Evolutionary conservation across 2,329 filamentous ascomycete genomes (phyloP), one percentile per base, ranked within the genome.

Genomic region (Aspergillus terreus): DNA sequence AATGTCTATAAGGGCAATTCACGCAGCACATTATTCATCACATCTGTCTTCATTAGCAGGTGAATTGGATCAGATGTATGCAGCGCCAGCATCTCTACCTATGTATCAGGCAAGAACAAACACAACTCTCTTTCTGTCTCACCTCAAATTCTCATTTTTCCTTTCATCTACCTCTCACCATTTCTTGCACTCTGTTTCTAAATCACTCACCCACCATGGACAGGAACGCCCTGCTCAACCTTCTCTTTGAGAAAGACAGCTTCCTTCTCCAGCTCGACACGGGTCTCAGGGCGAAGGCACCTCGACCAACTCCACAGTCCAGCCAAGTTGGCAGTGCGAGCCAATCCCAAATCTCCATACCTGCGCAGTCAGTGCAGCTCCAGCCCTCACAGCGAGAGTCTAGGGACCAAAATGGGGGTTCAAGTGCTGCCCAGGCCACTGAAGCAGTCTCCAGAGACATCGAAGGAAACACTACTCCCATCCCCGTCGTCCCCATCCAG

Each of bases 171-270:
- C 35, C 23, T 19, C 10, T 12, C 45, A 21, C 27, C 11, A 19
- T 25, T 38, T 1, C 27, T 30, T 11, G 2, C 7, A 30, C 25
- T 1, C 27, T 30, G 10, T 30, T 9, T 30, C 27, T 4, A 10
- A 11, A 10, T 30, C 14, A 17, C 30, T 5, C 15, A 9, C 14
- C 7, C 11, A 51, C 7, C n/a, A 69, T 68, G 67, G 57, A 59
- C n/a, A 51, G 47, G 32, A 14, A 14, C 23, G 57, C 59, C 17
- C 62, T 67, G 17, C 57, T 71, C 12, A 57, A 56, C 23, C 46
- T 70, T 25, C 61, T 71, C 36, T 69, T 71, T 45, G 45, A 52
- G 6, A 46, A 58, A 4, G 63, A 70, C 43, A 52, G 57, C 30
- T 43, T 44, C 10, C 55, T 70, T 27, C 46, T 68, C 15, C 44